Conservation (phyloP, 352 stramenopile genomes). For the Phytophthora kernoviae region DNA sequence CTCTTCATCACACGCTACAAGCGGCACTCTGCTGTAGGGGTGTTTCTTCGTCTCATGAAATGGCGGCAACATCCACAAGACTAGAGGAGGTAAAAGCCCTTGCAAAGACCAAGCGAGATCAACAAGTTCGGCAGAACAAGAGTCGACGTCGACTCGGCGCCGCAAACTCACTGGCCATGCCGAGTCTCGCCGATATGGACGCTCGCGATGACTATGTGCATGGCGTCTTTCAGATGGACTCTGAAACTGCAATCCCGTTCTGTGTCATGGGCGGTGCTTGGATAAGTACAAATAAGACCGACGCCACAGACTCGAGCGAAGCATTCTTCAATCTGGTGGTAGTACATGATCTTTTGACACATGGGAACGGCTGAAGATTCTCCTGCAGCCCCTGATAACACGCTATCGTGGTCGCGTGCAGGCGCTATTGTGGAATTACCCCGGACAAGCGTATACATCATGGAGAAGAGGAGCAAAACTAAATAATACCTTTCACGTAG, state of each 20-base stretch:
- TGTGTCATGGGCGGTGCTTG: slow-evolving; percentile 72
- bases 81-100: slow-evolving; percentile 42
- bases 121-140: slow-evolving; percentile 41
- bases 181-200: slow-evolving; percentile 53
- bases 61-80: background rate
- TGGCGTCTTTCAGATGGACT: slow-evolving; percentile 91
- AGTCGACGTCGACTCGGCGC: slow-evolving; percentile 45
- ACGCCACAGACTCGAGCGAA: slow-evolving; percentile 31
- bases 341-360: slow-evolving; percentile 95
- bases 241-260: slow-evolving; percentile 93
- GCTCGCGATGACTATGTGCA: slow-evolving; percentile 52
- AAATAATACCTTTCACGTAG: slow-evolving; percentile 92
- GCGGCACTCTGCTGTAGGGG: slow-evolving; percentile 54
- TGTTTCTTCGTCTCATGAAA: background rate
- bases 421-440: slow-evolving; percentile 96
- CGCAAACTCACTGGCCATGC: slow-evolving; percentile 47
- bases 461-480: slow-evolving; percentile 89
- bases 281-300: slow-evolving; percentile 4
- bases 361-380: slow-evolving; percentile 94
- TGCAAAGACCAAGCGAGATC: slow-evolving; percentile 48
- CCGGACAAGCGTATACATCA: slow-evolving; percentile 94
- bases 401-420: slow-evolving; percentile 87
- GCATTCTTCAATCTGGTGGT: slow-evolving; percentile 95
- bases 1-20: slow-evolving; percentile 79
- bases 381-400: slow-evolving; percentile 88